phyloP scores from a whole-genome alignment of 257 asterid species.

The Nicotiana tabacum region DNA sequence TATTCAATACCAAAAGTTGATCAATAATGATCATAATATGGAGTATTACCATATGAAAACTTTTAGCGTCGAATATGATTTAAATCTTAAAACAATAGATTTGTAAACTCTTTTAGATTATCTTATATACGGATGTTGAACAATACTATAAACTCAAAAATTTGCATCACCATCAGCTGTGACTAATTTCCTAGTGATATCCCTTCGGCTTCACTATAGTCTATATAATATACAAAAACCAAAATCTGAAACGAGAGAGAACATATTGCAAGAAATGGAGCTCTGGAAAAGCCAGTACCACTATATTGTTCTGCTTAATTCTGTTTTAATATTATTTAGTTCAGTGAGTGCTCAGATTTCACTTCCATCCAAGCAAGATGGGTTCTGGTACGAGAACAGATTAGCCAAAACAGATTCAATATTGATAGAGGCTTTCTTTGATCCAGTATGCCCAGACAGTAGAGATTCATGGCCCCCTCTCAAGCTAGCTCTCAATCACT shows the following conservation, averaged over 20 bases:
- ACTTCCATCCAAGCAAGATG: constrained; percentile 48
- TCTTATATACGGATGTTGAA: too few relatives aligned
- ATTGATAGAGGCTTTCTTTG: constrained; percentile 73
- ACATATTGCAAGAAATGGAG: neutral
- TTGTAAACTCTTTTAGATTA: too few relatives aligned
- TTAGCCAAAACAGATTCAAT: constrained; percentile 24
- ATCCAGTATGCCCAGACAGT: constrained; percentile 91
- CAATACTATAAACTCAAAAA: too few relatives aligned
- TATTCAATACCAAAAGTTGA: too few relatives aligned
- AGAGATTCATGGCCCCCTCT: constrained; percentile 89
- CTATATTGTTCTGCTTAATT: neutral
- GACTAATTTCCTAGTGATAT: too few relatives aligned
- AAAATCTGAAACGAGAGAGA: neutral
- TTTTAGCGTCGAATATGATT: too few relatives aligned
- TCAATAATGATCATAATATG: too few relatives aligned
- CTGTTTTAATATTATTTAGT: neutral
- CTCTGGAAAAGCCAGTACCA: neutral
- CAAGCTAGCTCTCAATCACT: constrained; percentile 39
- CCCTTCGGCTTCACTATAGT: too few relatives aligned
- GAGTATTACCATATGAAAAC: too few relatives aligned
- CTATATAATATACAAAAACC: neutral
- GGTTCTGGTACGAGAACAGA: constrained; percentile 58
- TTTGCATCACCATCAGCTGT: too few relatives aligned
- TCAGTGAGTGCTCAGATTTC: constrained; percentile 22
- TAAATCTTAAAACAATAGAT: too few relatives aligned